Percentiles rank a stretch among this genome's conserved stretches.
Evolutionary conservation across 2,329 filamentous ascomycete species (phyloP).

Genomic region (Westerdykella sp.): DNA sequence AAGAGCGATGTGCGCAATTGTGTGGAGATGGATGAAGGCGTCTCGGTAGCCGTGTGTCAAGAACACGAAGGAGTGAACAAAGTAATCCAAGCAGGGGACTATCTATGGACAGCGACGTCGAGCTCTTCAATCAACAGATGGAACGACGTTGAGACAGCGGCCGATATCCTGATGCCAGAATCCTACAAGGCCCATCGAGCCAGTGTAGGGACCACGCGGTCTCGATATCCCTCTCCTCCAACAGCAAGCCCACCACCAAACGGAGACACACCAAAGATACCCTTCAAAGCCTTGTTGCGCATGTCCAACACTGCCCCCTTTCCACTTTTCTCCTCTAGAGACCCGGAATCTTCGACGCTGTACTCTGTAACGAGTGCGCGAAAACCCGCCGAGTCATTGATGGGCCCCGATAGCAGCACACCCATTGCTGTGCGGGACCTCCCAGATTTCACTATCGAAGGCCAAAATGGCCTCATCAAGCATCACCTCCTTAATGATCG

Average conservation of each 20-base stretch:
- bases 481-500: constrained; percentile 87
- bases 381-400: constrained; percentile 53
- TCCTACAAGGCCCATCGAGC: constrained; percentile 49
- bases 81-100: constrained; percentile 59
- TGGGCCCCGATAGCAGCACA: constrained; percentile 34
- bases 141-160: constrained; percentile 75
- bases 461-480: constrained; percentile 91
- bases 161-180: constrained; percentile 57
- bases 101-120: constrained; percentile 85
- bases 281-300: constrained; percentile 68
- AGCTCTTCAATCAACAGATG: constrained; percentile 90
- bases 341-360: constrained; percentile 52
- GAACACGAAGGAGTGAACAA: constrained; percentile 78
- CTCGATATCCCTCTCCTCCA: constrained; percentile 38
- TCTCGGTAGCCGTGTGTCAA: constrained; percentile 85
- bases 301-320: constrained; percentile 81
- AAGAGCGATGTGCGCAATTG: constrained; percentile 85
- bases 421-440: constrained; percentile 37
- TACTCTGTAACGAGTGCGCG: constrained; percentile 46
- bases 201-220: constrained; percentile 42
- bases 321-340: constrained; percentile 51
- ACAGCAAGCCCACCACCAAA: constrained; percentile 28
- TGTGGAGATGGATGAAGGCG: constrained; percentile 74
- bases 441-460: constrained; percentile 64
- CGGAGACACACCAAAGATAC: constrained; percentile 54